A percentile compares a stretch with the other conserved stretches of the same genome.
Evolutionary conservation across 2,329 filamentous ascomycete genomes (phyloP).

Genomic region (Arthroderma sp.): DNA sequence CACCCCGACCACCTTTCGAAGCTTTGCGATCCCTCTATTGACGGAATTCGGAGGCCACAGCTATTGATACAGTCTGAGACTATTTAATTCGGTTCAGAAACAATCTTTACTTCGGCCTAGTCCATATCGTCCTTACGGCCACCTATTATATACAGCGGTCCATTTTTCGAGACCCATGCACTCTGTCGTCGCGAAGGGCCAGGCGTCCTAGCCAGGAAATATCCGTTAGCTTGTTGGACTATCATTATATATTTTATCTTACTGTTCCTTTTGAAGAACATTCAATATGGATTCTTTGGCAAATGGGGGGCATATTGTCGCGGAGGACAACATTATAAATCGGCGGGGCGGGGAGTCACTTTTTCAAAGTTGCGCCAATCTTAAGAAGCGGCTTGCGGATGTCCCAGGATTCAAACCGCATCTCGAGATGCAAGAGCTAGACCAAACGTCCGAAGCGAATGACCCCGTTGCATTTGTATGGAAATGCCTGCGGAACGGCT

Average conservation of each 20-base stretch:
- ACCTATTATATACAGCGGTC: no score
- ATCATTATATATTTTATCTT: no score
- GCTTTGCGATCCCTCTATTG: no score
- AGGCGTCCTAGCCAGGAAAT: conserved; percentile 10
- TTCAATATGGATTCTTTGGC: conserved; percentile 24
- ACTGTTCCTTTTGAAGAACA: not conserved
- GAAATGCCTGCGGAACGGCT: conserved; percentile 71
- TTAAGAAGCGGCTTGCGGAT: conserved; percentile 67
- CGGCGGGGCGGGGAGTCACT: conserved; percentile 88
- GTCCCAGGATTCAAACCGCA: conserved; percentile 73
- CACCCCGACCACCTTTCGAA: no score
- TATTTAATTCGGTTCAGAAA: no score
- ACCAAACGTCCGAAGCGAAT: conserved; percentile 46
- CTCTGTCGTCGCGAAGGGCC: conserved; percentile 8
- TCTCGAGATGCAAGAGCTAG: conserved; percentile 59
- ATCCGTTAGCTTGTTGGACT: no score
- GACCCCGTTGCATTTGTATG: conserved; percentile 86
- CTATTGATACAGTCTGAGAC: no score
- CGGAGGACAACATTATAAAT: conserved; percentile 92
- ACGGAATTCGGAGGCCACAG: no score
- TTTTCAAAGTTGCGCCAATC: conserved; percentile 83
- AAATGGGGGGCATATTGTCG: conserved; percentile 35
- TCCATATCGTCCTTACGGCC: not conserved
- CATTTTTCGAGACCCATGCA: conserved; percentile 9
- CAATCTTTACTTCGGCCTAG: not conserved